Conservation (phyloP, 2,329 filamentous ascomycete genomes). For the Aspergillus awamori region DNA sequence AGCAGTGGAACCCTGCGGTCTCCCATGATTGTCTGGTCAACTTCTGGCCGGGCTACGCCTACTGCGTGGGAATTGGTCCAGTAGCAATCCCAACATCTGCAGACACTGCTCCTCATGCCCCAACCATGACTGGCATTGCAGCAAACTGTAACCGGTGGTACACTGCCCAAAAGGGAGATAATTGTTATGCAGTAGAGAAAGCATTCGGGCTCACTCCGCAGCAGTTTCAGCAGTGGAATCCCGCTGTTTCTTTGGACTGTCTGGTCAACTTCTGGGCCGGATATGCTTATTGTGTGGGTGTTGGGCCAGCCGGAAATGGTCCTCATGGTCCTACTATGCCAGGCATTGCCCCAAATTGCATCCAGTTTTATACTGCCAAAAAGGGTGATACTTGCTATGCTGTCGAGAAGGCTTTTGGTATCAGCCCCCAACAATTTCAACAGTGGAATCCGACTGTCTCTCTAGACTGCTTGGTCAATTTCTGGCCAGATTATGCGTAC, state of each 20-base stretch:
- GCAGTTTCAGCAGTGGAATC: constrained; percentile 18
- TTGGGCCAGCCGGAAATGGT: background rate
- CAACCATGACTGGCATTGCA: constrained; percentile 12
- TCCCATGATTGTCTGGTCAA: constrained; percentile 11
- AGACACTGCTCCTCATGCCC: constrained; percentile 6
- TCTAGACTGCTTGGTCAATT: constrained; percentile 11
- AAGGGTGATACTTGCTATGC: constrained; percentile 15
- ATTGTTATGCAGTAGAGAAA: constrained; percentile 6
- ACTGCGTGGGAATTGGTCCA: constrained; percentile 16
- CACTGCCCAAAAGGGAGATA: constrained; percentile 14
- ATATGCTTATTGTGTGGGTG: constrained; percentile 18
- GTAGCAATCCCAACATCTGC: background rate
- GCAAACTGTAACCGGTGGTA: constrained; percentile 16
- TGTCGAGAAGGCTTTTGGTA: background rate
- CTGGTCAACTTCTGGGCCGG: constrained; percentile 13
- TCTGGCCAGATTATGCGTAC: constrained; percentile 16
- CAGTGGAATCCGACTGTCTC: constrained; percentile 15
- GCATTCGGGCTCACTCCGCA: constrained; percentile 2
- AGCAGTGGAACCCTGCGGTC: constrained; percentile 14
- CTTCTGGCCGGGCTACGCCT: constrained; percentile 15
- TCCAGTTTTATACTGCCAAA: constrained; percentile 16
- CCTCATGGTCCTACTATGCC: constrained; percentile 8
- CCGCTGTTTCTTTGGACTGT: constrained; percentile 12
- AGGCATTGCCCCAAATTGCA: constrained; percentile 13
- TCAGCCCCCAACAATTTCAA: constrained; percentile 13